Conservation (phyloP, 2,329 filamentous ascomycete genomes). For the Didymosphaeria variabile region DNA sequence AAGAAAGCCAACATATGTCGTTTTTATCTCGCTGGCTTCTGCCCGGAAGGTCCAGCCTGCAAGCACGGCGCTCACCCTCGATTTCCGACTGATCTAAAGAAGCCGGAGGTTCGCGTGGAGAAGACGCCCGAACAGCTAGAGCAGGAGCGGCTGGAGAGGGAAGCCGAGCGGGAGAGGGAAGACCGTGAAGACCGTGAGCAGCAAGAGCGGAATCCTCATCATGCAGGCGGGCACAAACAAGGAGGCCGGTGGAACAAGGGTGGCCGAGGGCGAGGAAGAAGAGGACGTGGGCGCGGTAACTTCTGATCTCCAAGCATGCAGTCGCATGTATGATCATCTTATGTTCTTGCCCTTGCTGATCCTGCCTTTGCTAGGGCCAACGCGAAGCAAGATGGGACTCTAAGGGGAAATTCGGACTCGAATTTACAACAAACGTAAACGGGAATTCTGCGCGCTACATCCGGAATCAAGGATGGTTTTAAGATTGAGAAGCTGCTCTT, state of each 20-base stretch:
- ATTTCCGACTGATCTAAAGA: constrained; percentile 75
- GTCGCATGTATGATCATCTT: background rate
- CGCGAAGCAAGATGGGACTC: background rate
- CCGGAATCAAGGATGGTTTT: background rate
- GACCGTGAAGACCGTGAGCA: constrained; percentile 52
- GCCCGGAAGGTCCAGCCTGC: constrained; percentile 82
- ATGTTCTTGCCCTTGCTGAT: background rate
- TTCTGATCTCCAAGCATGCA: constrained; percentile 17
- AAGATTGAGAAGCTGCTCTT: background rate
- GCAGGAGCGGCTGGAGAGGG: constrained; percentile 61
- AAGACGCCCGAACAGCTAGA: constrained; percentile 77
- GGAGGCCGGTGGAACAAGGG: constrained; percentile 45
- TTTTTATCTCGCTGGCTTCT: constrained; percentile 94
- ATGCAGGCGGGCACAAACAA: constrained; percentile 40
- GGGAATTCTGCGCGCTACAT: background rate
- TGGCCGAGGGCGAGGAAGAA: constrained; percentile 24
- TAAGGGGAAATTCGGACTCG: background rate
- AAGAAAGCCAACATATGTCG: constrained; percentile 76
- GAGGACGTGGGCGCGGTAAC: constrained; percentile 29
- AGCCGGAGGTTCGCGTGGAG: constrained; percentile 69
- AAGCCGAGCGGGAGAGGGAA: constrained; percentile 56
- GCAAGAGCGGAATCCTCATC: constrained; percentile 45
- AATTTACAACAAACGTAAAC: background rate
- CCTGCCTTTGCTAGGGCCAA: background rate
- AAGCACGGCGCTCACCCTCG: constrained; percentile 82